phyloP scores from a whole-genome alignment of 2,329 filamentous ascomycete genomes.

The Venturia asperata region DNA sequence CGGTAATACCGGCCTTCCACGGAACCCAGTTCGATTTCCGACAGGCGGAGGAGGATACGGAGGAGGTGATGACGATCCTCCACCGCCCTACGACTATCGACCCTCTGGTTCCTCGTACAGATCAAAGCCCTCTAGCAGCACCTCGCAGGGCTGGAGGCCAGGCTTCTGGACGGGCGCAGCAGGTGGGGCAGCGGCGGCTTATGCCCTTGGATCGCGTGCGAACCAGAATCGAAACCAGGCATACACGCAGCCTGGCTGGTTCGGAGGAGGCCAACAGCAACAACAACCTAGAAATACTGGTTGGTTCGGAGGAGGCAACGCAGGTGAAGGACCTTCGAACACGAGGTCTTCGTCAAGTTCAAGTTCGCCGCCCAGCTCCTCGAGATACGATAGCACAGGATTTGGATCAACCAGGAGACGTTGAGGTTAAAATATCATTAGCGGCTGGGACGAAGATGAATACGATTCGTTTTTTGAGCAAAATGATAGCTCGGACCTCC shows the following conservation, averaged over 20 bases:
- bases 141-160: conserved; percentile 53
- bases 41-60: conserved; percentile 23
- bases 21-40: conserved; percentile 19
- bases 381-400: conserved; percentile 60
- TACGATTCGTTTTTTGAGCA: not conserved
- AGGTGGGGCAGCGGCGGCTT: conserved; percentile 62
- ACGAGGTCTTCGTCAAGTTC: not conserved
- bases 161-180: conserved; percentile 69
- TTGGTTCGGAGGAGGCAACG: conserved; percentile 27
- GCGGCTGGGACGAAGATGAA: not conserved
- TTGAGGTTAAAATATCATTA: conserved; percentile 22
- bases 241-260: conserved; percentile 21
- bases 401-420: conserved; percentile 59
- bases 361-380: conserved; percentile 34
- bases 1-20: conserved; percentile 34
- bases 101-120: conserved; percentile 22
- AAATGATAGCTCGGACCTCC: not conserved
- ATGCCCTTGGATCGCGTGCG: conserved; percentile 49
- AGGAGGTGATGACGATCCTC: conserved; percentile 36
- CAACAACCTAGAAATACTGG: conserved; percentile 25
- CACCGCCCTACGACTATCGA: conserved; percentile 42
- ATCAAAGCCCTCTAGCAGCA: conserved; percentile 21
- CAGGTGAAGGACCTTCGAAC: conserved; percentile 17
- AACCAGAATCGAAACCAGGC: conserved; percentile 19
- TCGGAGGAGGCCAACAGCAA: conserved; percentile 18